Percentiles rank a stretch among this genome's conserved stretches.
Evolutionary conservation across 495 filamentous ascomycete species (phyloP).

Genomic region (Glonium stellatum): DNA sequence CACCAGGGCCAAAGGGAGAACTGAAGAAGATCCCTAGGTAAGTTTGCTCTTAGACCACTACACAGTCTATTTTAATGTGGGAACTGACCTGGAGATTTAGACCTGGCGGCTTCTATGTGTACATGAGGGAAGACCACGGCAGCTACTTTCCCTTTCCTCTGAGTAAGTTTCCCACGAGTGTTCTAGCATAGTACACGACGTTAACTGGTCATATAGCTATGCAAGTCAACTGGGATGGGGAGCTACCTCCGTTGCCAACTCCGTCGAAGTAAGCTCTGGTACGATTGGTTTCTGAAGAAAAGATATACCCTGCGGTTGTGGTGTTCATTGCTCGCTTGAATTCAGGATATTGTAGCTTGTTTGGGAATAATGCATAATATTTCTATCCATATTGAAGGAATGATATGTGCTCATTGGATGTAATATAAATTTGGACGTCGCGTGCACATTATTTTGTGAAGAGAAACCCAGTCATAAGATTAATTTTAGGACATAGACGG

Average conservation of each 20-base stretch:
- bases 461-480: too few species aligned
- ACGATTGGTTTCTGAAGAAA: not conserved
- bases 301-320: not conserved
- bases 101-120: constrained; percentile 55
- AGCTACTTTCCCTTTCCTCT: constrained; percentile 67
- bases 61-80: not conserved
- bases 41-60: not conserved
- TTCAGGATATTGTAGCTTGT: too few species aligned
- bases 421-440: too few species aligned
- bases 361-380: too few species aligned
- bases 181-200: not conserved
- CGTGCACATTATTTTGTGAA: too few species aligned
- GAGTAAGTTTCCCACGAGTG: constrained; percentile 40
- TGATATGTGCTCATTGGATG: too few species aligned
- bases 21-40: constrained; percentile 60
- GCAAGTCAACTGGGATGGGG: constrained; percentile 41
- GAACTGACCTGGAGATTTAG: not conserved
- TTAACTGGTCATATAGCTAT: constrained; percentile 30
- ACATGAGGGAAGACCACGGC: constrained; percentile 69
- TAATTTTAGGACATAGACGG: too few species aligned
- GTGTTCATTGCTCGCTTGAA: too few species aligned
- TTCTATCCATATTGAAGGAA: too few species aligned
- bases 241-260: constrained; percentile 31
- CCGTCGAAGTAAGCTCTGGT: not conserved
- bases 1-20: constrained; percentile 59